Percentiles rank a stretch among this genome's conserved stretches.
Conservation (phyloP, 768 basidiomycete genomes). For the Rhizopogon vinicolor region DNA sequence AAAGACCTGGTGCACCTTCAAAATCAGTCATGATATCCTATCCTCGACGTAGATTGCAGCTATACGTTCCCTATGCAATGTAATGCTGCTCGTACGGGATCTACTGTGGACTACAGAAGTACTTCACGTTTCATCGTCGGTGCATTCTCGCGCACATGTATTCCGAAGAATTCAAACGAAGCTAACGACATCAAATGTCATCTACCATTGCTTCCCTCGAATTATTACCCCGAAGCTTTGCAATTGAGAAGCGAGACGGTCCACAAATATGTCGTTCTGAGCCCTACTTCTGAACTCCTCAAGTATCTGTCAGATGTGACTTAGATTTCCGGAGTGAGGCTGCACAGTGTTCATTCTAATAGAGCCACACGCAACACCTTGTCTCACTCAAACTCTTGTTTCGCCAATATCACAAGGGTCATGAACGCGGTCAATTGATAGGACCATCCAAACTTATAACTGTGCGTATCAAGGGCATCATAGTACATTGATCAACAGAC, state of each 20-base stretch:
- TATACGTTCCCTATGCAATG: background rate
- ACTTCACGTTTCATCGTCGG: background rate
- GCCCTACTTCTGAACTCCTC: too few species aligned
- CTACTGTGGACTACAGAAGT: background rate
- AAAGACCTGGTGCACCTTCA: constrained; percentile 36
- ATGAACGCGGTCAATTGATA: background rate
- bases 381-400: background rate
- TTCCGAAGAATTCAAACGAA: background rate
- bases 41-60: constrained; percentile 2
- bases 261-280: too few species aligned
- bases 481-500: background rate
- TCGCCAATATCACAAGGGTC: background rate
- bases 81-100: background rate
- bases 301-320: too few species aligned
- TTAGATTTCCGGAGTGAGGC: background rate
- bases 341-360: background rate
- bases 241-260: too few species aligned
- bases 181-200: background rate
- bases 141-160: background rate
- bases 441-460: background rate
- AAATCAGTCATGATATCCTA: constrained; percentile 29
- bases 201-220: background rate
- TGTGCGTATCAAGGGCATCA: background rate
- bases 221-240: too few species aligned
- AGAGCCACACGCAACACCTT: background rate